phyloP scores from a whole-genome alignment of 2,329 filamentous ascomycete genomes.

The Colletotrichum phormii region DNA sequence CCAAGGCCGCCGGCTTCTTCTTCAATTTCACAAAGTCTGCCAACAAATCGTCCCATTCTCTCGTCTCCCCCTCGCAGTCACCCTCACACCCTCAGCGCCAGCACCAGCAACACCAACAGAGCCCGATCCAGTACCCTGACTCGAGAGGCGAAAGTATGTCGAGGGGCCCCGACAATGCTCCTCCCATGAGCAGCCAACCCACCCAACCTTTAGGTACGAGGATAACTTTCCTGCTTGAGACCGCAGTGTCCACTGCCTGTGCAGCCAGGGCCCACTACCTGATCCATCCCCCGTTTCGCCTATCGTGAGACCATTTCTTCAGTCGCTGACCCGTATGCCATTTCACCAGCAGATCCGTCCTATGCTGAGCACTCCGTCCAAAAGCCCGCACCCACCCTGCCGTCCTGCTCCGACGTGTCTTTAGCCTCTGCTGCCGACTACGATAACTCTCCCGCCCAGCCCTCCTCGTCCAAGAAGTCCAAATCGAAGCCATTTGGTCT shows the following conservation, averaged over 20 bases:
- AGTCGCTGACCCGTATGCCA: constrained; percentile 28
- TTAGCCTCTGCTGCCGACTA: constrained; percentile 61
- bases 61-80: constrained; percentile 39
- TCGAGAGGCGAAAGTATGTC: constrained; percentile 52
- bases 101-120: constrained; percentile 39
- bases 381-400: constrained; percentile 53
- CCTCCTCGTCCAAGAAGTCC: constrained; percentile 54
- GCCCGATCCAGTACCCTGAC: constrained; percentile 45
- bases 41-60: constrained; percentile 53
- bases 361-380: constrained; percentile 49
- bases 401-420: constrained; percentile 65
- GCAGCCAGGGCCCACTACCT: constrained; percentile 31
- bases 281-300: constrained; percentile 37
- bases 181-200: constrained; percentile 34
- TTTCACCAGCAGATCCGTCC: constrained; percentile 43
- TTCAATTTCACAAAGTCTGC: constrained; percentile 63
- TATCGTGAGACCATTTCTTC: constrained; percentile 37
- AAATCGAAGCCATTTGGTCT: constrained; percentile 68
- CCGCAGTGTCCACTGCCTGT: constrained; percentile 35
- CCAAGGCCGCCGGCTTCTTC: constrained; percentile 59
- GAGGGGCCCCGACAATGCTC: constrained; percentile 48
- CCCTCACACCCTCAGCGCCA: constrained; percentile 35
- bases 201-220: constrained; percentile 39
- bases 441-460: constrained; percentile 48
- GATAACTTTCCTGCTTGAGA: constrained; percentile 37